phyloP scores from a whole-genome alignment of 106 monocot species.

The Acanthochlamys bracteata region DNA sequence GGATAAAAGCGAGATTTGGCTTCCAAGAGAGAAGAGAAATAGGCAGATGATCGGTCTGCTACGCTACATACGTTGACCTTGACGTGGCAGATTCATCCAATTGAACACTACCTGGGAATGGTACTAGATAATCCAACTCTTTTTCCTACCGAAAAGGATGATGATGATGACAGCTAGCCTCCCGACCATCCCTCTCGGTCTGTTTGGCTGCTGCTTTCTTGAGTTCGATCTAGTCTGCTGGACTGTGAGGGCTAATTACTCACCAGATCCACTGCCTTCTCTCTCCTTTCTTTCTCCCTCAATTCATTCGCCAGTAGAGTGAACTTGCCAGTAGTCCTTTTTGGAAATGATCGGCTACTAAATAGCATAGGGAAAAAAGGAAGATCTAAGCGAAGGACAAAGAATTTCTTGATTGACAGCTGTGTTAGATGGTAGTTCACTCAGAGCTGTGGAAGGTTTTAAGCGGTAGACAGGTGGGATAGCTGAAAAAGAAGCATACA shows the following conservation, averaged over 20 bases:
- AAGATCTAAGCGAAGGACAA: background rate
- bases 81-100: background rate
- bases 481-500: background rate
- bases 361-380: background rate
- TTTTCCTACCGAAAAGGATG: background rate
- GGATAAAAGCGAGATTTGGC: background rate
- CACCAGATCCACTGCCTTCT: background rate
- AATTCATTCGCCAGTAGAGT: background rate
- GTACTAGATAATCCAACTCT: background rate
- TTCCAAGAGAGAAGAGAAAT: background rate
- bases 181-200: constrained; percentile 1
- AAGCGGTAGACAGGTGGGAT: constrained; percentile 4
- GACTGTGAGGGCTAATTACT: background rate
- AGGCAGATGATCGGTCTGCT: background rate
- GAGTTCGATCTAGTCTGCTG: background rate
- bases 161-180: constrained; percentile 1
- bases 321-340: background rate
- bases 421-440: background rate
- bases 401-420: background rate
- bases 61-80: constrained; percentile 1
- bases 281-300: background rate
- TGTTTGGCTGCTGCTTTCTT: background rate
- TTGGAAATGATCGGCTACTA: background rate
- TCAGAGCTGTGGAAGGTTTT: constrained; percentile 1
- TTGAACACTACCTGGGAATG: background rate